These are phyloP conservation scores for Penicillium sp. DNA, from an alignment of 2,329 filamentous ascomycete genomes.

Conservation along the genomic window DNA sequence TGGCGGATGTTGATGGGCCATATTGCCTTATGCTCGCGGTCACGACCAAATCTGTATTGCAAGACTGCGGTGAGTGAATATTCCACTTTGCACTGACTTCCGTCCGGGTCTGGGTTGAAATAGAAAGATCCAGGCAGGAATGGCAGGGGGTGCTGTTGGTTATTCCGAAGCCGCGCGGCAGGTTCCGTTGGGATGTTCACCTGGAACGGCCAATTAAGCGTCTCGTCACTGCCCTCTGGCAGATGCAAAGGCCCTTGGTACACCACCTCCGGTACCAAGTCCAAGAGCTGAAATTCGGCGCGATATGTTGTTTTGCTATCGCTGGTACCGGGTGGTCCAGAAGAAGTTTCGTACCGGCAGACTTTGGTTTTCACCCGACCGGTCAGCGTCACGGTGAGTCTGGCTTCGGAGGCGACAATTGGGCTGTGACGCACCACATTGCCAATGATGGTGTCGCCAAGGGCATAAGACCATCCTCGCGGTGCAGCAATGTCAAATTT, in stretches of 20 bases:
- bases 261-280: conserved; percentile 1
- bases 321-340: not conserved
- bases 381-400: conserved; percentile 12
- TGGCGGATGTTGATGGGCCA: conserved; percentile 17
- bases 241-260: conserved; percentile 21
- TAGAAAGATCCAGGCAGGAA: conserved; percentile 18
- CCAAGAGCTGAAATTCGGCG: conserved; percentile 13
- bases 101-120: not conserved
- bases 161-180: not conserved
- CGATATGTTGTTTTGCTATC: conserved; percentile 2
- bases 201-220: conserved; percentile 18
- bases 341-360: not conserved
- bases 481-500: conserved; percentile 21
- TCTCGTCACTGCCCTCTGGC: conserved; percentile 2
- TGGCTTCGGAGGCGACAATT: conserved; percentile 19
- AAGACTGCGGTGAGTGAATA: conserved; percentile 39
- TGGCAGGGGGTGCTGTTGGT: not conserved
- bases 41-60: not conserved
- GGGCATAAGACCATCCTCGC: conserved; percentile 13
- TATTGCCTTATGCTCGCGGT: conserved; percentile 7
- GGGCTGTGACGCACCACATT: conserved; percentile 15
- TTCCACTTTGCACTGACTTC: conserved; percentile 33
- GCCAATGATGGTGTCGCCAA: conserved; percentile 23
- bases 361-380: conserved; percentile 20
- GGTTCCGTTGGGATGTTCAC: conserved; percentile 16